A percentile compares a stretch with the other conserved stretches of the same genome.
These are phyloP conservation scores for Panaeolus papilionaceus DNA, from an alignment of 768 basidiomycete species.

Conservation along the genomic window DNA sequence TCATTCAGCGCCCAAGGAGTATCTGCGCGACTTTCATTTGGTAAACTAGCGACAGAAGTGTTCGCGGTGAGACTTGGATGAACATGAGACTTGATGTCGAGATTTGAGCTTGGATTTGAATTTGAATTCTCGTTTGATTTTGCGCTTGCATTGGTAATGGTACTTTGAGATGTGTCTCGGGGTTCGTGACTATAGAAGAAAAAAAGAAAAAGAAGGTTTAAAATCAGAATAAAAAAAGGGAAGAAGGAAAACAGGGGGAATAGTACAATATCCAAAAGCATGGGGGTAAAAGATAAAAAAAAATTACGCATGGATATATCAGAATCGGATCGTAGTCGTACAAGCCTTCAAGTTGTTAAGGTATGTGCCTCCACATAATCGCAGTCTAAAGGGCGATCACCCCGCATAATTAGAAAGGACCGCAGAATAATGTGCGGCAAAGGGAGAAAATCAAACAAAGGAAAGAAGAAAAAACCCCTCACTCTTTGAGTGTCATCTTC, in stretches of 20 bases:
- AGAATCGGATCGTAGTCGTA: not conserved
- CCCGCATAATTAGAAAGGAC: not conserved
- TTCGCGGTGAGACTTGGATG: not conserved
- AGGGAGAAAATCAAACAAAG: not conserved
- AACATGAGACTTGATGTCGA: not conserved
- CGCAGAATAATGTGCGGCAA: no score
- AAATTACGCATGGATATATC: not conserved
- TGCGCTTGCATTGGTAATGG: constrained; percentile 3
- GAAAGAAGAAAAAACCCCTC: constrained; percentile 20
- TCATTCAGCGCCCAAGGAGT: not conserved
- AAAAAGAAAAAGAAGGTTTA: not conserved
- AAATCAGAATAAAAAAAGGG: not conserved
- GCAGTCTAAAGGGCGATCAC: not conserved
- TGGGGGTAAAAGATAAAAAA: not conserved
- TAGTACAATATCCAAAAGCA: not conserved
- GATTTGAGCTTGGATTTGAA: not conserved
- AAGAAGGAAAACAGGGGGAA: not conserved
- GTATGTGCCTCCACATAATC: not conserved
- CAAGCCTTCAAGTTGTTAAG: not conserved
- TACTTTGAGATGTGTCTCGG: not conserved
- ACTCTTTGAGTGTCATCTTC: constrained; percentile 34
- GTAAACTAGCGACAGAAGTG: not conserved
- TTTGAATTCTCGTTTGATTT: not conserved
- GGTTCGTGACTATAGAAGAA: constrained; percentile 3
- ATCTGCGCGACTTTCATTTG: no score